Conservation (phyloP, 768 basidiomycete genomes). For the Lactarius tabidus region DNA sequence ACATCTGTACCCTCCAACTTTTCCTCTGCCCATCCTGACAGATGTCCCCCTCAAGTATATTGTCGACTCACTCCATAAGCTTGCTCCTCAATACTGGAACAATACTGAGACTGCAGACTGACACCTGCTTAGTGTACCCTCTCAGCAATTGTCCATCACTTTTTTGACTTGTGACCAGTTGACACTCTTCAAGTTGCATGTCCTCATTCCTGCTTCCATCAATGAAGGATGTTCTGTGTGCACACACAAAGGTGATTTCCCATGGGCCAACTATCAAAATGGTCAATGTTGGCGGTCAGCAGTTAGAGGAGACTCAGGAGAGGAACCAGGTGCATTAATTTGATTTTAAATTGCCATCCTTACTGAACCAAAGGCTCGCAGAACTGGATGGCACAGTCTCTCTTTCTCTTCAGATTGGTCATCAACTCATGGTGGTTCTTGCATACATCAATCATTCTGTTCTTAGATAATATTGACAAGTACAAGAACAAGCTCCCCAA, state of each 20-base stretch:
- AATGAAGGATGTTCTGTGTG: conserved; percentile 81
- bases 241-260: conserved; percentile 82
- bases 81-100: too few relatives aligned
- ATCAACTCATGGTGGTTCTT: conserved; percentile 51
- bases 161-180: too few relatives aligned
- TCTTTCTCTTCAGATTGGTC: conserved; percentile 64
- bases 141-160: too few relatives aligned
- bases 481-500: conserved; percentile 58
- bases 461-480: conserved; percentile 42
- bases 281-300: conserved; percentile 72
- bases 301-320: conserved; percentile 60
- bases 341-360: not conserved
- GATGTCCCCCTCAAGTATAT: too few relatives aligned
- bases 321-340: conserved; percentile 51
- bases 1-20: too few relatives aligned
- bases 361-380: conserved; percentile 28
- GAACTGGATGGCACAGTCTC: conserved; percentile 77
- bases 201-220: too few relatives aligned
- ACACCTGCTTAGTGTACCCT: too few relatives aligned
- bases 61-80: too few relatives aligned
- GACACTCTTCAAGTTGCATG: too few relatives aligned
- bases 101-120: too few relatives aligned
- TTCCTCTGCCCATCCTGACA: too few relatives aligned
- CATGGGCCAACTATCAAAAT: conserved; percentile 59
- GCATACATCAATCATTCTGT: conserved; percentile 39